Evolutionary conservation across 1,139 yeast species (phyloP), one percentile per base, ranked within the genome.

Genomic region (Pichia sp.): DNA sequence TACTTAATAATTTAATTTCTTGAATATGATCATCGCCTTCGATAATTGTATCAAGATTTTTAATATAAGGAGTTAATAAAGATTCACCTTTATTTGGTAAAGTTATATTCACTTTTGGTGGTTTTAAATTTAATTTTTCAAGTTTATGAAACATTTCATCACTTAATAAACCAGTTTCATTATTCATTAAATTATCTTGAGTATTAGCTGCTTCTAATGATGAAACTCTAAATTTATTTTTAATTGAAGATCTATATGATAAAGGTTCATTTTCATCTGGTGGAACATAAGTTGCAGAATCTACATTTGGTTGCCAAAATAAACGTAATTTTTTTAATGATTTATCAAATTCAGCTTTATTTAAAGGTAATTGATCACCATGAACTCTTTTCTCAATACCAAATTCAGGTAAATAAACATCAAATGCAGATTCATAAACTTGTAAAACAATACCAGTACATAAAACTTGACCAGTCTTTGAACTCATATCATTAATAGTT

Each of bases 361-460:
- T 79, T 48, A 91, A 68, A 14, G 98, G 98, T 43, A 91, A 69
- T 61, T 91, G 98, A 63, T 91, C 98, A 33, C 97, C 96, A 56
- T 91, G 98, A 22, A 91, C 97, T 55, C 98, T 77, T 64, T 91
- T 91, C 61, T 91, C 98, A 52, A 91, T 85, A 33, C 98, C 97
- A 64, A 89, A 82, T 53, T 86, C 96, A 1, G 97, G 97, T 47
- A 91, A 72, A 49, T 86, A 77, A 7, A 91, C 94, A 62, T 91
- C 98, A 66, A 91, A 91, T 2, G 97, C 86, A 2, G 96, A 85
- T 62, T 91, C 97, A 59, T 89, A 89, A 7, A 89, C 97, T 60
- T 88, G 96, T 28, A 88, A 66, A 31, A 91, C 93, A 12, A 88
- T 78, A 12, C 95, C 96, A 74, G 81, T 78, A 35, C 88, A 79